These are phyloP conservation scores for Rhynchospora breviuscula DNA, from an alignment of 176 grass and related monocot genomes.

Conservation along the genomic window DNA sequence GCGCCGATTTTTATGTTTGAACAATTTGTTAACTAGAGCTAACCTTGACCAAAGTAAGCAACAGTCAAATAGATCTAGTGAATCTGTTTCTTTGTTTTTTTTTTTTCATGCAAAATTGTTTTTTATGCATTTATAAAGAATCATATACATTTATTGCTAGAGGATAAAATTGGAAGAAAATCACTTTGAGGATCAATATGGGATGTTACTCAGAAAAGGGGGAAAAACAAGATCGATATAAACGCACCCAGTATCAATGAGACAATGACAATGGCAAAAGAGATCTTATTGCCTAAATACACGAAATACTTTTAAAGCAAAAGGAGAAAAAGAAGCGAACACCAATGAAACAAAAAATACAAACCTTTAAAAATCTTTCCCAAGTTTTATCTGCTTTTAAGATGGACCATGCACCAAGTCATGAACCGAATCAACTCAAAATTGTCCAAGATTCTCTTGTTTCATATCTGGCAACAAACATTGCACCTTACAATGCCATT, in stretches of 20 bases:
- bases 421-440: background rate
- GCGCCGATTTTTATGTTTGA: background rate
- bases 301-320: background rate
- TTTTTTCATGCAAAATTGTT: background rate
- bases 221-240: too few species aligned
- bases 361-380: background rate
- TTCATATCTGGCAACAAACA: conserved; percentile 41
- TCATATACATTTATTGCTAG: too few species aligned
- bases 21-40: background rate
- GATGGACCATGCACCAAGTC: background rate
- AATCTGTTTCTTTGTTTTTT: background rate
- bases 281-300: conserved; percentile 7
- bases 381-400: background rate
- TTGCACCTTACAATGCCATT: conserved; percentile 90
- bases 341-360: conserved; percentile 8
- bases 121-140: background rate
- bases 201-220: background rate
- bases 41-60: background rate
- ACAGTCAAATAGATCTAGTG: background rate
- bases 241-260: background rate
- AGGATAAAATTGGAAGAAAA: too few species aligned
- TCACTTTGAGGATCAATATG: background rate
- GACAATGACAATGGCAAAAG: background rate
- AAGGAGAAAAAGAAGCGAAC: background rate
- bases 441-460: background rate